A percentile compares a stretch with the other conserved stretches of the same genome.
These are phyloP conservation scores for Stachybotrys elegans DNA, from an alignment of 2,329 filamentous ascomycete species.

Conservation along the genomic window DNA sequence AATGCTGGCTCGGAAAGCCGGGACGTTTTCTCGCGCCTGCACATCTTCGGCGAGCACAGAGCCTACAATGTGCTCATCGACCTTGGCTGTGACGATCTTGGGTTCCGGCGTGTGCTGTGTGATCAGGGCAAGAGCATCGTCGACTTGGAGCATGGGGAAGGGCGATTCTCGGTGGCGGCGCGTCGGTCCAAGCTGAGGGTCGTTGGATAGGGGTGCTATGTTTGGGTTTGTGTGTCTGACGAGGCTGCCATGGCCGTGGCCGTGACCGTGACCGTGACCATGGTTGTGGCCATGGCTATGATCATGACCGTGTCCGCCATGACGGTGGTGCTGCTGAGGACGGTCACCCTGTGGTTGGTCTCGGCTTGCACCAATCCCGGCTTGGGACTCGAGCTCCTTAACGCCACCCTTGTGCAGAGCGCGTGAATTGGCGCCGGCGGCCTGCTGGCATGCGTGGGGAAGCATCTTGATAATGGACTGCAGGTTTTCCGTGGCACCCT, in stretches of 20 bases:
- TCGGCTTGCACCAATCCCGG: constrained; percentile 42
- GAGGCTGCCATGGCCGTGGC: constrained; percentile 58
- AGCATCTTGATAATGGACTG: constrained; percentile 84
- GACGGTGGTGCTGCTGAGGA: constrained; percentile 30
- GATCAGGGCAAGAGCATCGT: constrained; percentile 72
- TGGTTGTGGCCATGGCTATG: constrained; percentile 53
- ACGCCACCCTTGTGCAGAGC: constrained; percentile 74
- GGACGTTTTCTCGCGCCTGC: constrained; percentile 73
- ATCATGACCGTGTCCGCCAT: constrained; percentile 50
- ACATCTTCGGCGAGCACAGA: constrained; percentile 81
- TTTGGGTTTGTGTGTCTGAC: constrained; percentile 68
- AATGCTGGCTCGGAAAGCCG: constrained; percentile 91
- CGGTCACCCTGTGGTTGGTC: constrained; percentile 28
- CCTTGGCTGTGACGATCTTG: constrained; percentile 49
- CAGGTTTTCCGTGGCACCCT: constrained; percentile 91
- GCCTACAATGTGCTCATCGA: constrained; percentile 64
- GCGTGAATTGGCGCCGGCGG: constrained; percentile 77
- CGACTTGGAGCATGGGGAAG: constrained; percentile 85
- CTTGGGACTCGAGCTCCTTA: constrained; percentile 78
- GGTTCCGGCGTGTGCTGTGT: constrained; percentile 66
- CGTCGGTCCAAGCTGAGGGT: constrained; percentile 56
- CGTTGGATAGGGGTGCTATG: constrained; percentile 53
- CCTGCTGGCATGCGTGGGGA: constrained; percentile 91
- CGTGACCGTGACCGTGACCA: constrained; percentile 47
- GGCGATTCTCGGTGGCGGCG: constrained; percentile 79